These are phyloP conservation scores for Akanthomyces dipterigenus DNA, from an alignment of 2,329 filamentous ascomycete species.

Conservation along the genomic window DNA sequence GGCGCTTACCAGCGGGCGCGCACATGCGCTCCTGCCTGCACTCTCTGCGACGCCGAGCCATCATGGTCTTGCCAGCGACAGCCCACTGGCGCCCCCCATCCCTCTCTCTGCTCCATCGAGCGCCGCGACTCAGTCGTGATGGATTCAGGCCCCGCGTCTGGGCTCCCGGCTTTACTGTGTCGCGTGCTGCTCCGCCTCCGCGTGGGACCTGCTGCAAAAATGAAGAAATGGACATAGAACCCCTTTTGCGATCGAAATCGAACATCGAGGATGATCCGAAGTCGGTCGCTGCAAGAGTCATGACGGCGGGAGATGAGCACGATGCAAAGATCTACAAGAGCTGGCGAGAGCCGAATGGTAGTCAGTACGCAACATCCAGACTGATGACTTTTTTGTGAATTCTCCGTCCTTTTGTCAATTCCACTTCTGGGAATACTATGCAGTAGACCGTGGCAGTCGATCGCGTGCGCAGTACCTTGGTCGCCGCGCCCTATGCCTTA, in stretches of 20 bases:
- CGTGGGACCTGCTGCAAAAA: neutral
- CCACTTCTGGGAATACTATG: neutral
- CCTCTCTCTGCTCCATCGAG: neutral
- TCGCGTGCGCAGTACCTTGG: neutral
- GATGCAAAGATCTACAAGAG: neutral
- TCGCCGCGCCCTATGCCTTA: neutral
- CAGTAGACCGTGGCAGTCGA: neutral
- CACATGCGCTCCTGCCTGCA: neutral
- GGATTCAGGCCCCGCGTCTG: neutral
- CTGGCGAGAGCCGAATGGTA: neutral
- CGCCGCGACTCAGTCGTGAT: neutral
- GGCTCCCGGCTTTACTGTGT: neutral
- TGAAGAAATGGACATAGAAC: neutral
- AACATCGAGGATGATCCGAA: neutral
- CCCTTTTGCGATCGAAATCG: slow-evolving; percentile 2
- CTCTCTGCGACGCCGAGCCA: neutral
- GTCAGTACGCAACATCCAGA: too few species aligned
- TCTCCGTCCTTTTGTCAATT: neutral
- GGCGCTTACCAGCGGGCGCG: neutral
- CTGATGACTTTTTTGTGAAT: neutral
- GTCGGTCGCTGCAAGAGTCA: neutral
- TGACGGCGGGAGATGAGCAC: neutral
- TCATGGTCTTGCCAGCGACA: neutral
- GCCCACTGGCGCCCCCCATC: neutral
- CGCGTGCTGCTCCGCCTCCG: neutral